Evolutionary conservation across 306 rosid species (phyloP), one percentile per base, ranked within the genome.

Genomic region (Castanopsis chinensis): DNA sequence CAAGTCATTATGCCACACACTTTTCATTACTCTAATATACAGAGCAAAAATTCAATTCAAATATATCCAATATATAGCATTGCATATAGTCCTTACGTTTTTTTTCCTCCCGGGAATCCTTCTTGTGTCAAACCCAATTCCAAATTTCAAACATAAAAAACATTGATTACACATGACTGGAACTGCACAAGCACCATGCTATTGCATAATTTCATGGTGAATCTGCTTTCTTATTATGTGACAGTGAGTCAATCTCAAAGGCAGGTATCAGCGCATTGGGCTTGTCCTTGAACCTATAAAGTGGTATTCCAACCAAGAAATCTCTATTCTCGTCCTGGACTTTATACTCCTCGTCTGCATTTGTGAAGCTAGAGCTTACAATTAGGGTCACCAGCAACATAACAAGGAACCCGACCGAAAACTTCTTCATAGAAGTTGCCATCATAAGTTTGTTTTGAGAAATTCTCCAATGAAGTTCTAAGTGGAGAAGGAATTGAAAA

Each of bases 181-280:
- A 59, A 59, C 3, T 10, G 32, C 6, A 59, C 65, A 0, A 14
- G 25, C 32, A 59, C 15, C 25, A 59, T 59, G 53, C 17, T 8
- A 0, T 49, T 49, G 53, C 53, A 49, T 21, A 59, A 21, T 9
- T 67, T 67, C 8, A 52, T 6, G 74, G 41, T 25, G 43, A 15
- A 5, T 9, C 27, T 67, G 51, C 12, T 7, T 19, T 35, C 15
- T 35, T 4, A 33, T 5, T 4, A 33, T 5, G 15, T 18, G 52
- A 1, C 4, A 17, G 1, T 12, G 59, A 5, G n/a, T 58, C 51
- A 56, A 78, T 8, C 27, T 43, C 27, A 58, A 55, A 78, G 51
- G 75, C 86, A 6, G 86, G 86, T 55, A 77, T 82, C 9, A 77
- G 51, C 2, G 74, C 60, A 27, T 55, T 25, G 11, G 82, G 80